Evolutionary conservation across 176 grass and related monocot genomes (phyloP).

Genomic region (Triticum urartu): DNA sequence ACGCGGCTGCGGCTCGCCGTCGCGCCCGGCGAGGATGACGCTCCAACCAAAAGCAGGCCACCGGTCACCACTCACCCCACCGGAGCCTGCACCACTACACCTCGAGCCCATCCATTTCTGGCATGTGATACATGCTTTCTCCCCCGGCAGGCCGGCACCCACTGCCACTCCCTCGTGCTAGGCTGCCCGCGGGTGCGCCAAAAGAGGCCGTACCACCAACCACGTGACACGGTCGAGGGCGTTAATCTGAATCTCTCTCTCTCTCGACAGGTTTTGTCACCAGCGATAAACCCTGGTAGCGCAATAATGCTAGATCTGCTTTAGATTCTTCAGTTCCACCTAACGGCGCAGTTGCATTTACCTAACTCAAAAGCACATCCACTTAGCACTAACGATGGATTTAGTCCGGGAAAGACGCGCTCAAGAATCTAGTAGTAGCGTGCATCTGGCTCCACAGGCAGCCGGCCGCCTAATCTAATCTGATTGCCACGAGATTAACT

Average conservation of each 20-base stretch:
- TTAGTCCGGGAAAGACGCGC: slow-evolving; percentile 15
- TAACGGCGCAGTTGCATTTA: background rate
- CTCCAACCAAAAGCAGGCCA: background rate
- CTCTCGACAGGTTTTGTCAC: background rate
- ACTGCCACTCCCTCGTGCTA: background rate
- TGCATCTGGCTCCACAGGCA: background rate
- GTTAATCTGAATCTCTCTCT: background rate
- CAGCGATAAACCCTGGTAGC: background rate
- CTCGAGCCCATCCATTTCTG: background rate
- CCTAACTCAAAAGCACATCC: slow-evolving; percentile 10
- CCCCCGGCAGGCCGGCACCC: background rate
- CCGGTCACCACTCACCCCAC: background rate
- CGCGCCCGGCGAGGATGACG: background rate
- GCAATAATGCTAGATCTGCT: background rate
- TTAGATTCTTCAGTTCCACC: background rate
- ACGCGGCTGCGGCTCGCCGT: background rate
- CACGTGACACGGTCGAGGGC: slow-evolving; percentile 16
- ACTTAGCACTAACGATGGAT: background rate
- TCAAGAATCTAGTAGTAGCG: background rate
- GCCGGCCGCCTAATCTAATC: background rate
- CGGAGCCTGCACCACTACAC: background rate
- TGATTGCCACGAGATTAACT: background rate
- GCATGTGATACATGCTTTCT: slow-evolving; percentile 47
- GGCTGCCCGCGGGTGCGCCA: background rate
- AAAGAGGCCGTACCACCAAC: background rate